A percentile compares a stretch with the other conserved stretches of the same genome.
Evolutionary conservation across 805 yeast species (phyloP).

Genomic region (Candida rishiriensis): DNA sequence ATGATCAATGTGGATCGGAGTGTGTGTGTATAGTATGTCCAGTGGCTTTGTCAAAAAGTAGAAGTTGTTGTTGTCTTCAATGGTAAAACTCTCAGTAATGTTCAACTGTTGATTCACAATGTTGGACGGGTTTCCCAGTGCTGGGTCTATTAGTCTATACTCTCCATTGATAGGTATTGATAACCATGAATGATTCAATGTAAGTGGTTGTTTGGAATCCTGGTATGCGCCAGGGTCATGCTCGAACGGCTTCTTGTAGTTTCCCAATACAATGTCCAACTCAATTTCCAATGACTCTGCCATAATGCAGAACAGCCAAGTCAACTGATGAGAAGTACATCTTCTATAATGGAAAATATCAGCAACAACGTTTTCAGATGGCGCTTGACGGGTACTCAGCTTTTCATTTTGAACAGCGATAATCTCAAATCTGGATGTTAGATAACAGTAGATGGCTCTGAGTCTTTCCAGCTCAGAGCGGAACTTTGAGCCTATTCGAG

Average conservation of each 20-base stretch:
- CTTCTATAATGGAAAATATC: constrained; percentile 24
- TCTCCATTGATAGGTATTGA: constrained; percentile 70
- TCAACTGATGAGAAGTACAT: constrained; percentile 54
- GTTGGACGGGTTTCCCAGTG: constrained; percentile 56
- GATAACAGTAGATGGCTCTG: constrained; percentile 61
- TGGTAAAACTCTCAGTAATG: constrained; percentile 25
- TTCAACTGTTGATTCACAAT: constrained; percentile 43
- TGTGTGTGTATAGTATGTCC: constrained; percentile 75
- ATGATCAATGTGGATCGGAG: constrained; percentile 71
- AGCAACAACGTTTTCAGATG: constrained; percentile 19
- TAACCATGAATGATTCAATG: constrained; percentile 86
- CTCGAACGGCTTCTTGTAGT: constrained; percentile 73
- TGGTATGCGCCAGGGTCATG: constrained; percentile 28
- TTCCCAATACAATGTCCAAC: constrained; percentile 76
- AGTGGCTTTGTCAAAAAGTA: constrained; percentile 80
- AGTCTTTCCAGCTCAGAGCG: constrained; percentile 51
- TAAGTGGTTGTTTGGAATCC: constrained; percentile 42
- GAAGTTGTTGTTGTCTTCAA: constrained; percentile 30
- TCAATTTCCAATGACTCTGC: constrained; percentile 66
- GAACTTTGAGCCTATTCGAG: constrained; percentile 50
- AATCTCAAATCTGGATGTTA: constrained; percentile 54
- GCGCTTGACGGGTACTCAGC: constrained; percentile 28
- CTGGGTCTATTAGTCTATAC: constrained; percentile 76
- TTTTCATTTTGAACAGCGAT: constrained; percentile 33
- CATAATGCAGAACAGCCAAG: constrained; percentile 70